Conservation (phyloP, 106 monocot species). For the Chionographis japonica region DNA sequence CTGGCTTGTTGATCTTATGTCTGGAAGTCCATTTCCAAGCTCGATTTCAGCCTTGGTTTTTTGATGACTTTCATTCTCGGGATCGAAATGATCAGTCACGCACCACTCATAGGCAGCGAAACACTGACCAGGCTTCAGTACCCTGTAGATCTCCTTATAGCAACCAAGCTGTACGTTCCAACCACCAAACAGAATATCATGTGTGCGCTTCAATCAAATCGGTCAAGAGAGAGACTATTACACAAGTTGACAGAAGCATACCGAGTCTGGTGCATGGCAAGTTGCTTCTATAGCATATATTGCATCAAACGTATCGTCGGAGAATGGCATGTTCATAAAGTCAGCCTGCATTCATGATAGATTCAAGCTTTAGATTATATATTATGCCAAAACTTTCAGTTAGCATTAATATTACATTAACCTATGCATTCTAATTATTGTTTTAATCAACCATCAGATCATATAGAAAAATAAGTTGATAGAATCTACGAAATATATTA, state of each 20-base stretch:
- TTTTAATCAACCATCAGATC: too few relatives aligned
- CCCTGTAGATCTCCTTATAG: slow-evolving; percentile 87
- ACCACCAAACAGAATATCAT: background rate
- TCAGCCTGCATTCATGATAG: slow-evolving; percentile 55
- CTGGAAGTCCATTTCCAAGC: slow-evolving; percentile 92
- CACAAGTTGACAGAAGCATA: slow-evolving; percentile 10
- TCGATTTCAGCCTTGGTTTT: slow-evolving; percentile 89
- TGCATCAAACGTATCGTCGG: slow-evolving; percentile 77
- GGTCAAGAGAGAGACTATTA: too few relatives aligned
- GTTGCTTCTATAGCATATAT: slow-evolving; percentile 99
- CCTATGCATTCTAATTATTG: too few relatives aligned
- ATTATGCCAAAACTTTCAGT: too few relatives aligned
- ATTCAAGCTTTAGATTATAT: too few relatives aligned
- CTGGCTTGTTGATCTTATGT: slow-evolving; percentile 62
- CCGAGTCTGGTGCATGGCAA: slow-evolving; percentile 94
- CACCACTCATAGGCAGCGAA: slow-evolving; percentile 99
- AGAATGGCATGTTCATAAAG: slow-evolving; percentile 96
- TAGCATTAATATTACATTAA: too few relatives aligned
- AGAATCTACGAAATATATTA: background rate
- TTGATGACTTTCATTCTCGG: slow-evolving; percentile 66
- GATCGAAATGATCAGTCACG: slow-evolving; percentile 79
- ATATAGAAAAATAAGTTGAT: background rate
- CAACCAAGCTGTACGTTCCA: slow-evolving; percentile 73
- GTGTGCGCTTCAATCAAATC: too few relatives aligned
- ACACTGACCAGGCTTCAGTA: slow-evolving; percentile 86